phyloP scores from a whole-genome alignment of 495 filamentous ascomycete genomes.

The Penicillium parvum region DNA sequence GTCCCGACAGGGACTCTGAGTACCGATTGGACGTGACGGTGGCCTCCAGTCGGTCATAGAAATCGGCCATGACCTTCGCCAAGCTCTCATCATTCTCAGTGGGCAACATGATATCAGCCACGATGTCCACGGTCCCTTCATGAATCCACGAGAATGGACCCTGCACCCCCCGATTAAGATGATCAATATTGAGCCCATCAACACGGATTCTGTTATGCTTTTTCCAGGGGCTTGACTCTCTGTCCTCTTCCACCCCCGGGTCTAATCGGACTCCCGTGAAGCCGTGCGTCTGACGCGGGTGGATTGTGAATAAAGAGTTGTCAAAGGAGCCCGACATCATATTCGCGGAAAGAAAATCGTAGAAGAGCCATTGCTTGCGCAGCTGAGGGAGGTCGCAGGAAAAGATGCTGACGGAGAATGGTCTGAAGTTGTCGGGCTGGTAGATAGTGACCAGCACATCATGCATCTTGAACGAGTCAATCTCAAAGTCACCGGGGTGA shows the following conservation, averaged over 20 bases:
- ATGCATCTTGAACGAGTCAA: slow-evolving; percentile 92
- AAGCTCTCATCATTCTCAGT: slow-evolving; percentile 80
- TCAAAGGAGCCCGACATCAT: slow-evolving; percentile 96
- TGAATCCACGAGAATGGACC: slow-evolving; percentile 98
- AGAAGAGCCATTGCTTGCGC: slow-evolving; percentile 94
- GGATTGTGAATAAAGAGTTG: slow-evolving; percentile 93
- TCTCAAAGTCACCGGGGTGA: slow-evolving; percentile 89
- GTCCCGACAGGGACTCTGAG: slow-evolving; percentile 16
- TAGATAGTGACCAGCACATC: slow-evolving; percentile 89
- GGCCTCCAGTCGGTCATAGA: slow-evolving; percentile 91
- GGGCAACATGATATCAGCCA: slow-evolving; percentile 91
- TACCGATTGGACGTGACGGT: slow-evolving; percentile 73
- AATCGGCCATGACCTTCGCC: slow-evolving; percentile 85
- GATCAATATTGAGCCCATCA: slow-evolving; percentile 90
- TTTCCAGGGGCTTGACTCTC: slow-evolving; percentile 66
- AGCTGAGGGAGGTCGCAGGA: slow-evolving; percentile 90
- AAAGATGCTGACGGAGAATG: slow-evolving; percentile 92
- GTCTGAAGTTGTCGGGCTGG: slow-evolving; percentile 84
- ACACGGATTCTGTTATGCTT: slow-evolving; percentile 88
- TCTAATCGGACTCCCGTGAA: slow-evolving; percentile 54
- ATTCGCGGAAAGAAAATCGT: slow-evolving; percentile 92
- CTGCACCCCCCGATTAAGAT: slow-evolving; percentile 88
- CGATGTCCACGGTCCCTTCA: slow-evolving; percentile 92
- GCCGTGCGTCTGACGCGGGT: slow-evolving; percentile 82
- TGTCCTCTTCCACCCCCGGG: slow-evolving; percentile 48